phyloP scores from a whole-genome alignment of 345 rosid species.

The Excoecaria agallocha region DNA sequence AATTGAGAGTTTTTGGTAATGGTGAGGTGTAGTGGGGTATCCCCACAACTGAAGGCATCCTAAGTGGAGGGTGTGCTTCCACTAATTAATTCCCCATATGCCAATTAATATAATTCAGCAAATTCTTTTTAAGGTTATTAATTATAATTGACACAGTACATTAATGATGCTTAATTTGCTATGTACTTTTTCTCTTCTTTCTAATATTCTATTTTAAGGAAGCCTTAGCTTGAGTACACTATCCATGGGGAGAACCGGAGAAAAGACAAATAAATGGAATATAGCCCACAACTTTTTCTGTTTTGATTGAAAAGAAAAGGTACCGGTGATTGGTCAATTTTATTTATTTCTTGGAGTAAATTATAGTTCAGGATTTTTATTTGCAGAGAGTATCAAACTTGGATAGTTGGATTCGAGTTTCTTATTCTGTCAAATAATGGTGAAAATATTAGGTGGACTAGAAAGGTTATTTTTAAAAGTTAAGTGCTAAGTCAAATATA shows the following conservation, averaged over 20 bases:
- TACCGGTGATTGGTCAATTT: not conserved
- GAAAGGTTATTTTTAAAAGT: too few relatives aligned
- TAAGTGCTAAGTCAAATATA: too few relatives aligned
- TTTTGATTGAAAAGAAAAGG: too few relatives aligned
- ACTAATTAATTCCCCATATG: not conserved
- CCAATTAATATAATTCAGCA: too few relatives aligned
- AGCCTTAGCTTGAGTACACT: not conserved
- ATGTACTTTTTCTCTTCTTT: too few relatives aligned
- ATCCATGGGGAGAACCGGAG: not conserved
- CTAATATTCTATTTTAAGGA: not conserved
- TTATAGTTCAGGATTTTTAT: too few relatives aligned
- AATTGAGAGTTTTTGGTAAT: conserved; percentile 15
- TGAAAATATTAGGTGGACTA: too few relatives aligned
- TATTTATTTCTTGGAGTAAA: not conserved
- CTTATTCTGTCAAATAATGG: too few relatives aligned
- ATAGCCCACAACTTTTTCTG: too few relatives aligned
- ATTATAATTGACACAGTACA: too few relatives aligned
- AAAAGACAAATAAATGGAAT: not conserved
- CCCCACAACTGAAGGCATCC: conserved; percentile 20
- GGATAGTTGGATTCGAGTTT: too few relatives aligned
- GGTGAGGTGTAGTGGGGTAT: conserved; percentile 28
- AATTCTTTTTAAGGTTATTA: not conserved
- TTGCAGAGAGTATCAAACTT: too few relatives aligned
- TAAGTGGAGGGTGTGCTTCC: conserved; percentile 19
- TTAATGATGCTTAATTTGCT: conserved; percentile 3